Evolutionary conservation across 805 yeast genomes (phyloP).

Genomic region (Cyberlindnera japonica): DNA sequence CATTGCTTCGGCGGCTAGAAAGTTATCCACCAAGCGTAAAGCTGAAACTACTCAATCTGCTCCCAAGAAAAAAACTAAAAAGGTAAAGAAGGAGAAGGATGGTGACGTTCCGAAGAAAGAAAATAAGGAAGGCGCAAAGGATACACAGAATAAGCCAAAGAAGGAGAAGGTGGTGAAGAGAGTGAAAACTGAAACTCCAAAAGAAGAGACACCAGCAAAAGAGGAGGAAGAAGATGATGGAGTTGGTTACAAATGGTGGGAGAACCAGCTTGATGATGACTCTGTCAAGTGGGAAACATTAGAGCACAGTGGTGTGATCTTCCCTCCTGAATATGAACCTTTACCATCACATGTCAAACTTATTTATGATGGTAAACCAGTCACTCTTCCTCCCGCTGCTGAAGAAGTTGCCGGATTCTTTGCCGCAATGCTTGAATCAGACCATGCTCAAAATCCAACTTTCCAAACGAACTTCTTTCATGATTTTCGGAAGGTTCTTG

Average conservation of each 20-base stretch:
- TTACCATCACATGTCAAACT: conserved; percentile 74
- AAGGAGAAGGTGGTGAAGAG: conserved; percentile 10
- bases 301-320: conserved; percentile 86
- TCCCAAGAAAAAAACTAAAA: conserved; percentile 12
- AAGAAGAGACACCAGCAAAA: conserved; percentile 29
- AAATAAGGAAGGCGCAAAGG: conserved; percentile 6
- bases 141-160: conserved; percentile 9
- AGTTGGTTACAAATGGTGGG: conserved; percentile 82
- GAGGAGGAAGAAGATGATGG: conserved; percentile 52
- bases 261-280: conserved; percentile 63
- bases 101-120: conserved; percentile 15
- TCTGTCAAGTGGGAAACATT: conserved; percentile 82
- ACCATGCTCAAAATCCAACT: conserved; percentile 82
- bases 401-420: conserved; percentile 97
- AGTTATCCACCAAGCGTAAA: conserved; percentile 11
- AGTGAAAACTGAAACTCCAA: conserved; percentile 6
- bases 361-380: conserved; percentile 73
- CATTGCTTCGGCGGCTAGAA: conserved; percentile 1
- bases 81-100: conserved; percentile 12
- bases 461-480: conserved; percentile 84
- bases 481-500: conserved; percentile 68
- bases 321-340: conserved; percentile 90
- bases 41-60: neutral
- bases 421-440: conserved; percentile 84
- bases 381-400: conserved; percentile 70